Evolutionary conservation across 495 filamentous ascomycete genomes (phyloP).

Genomic region (Mycothermus thermophilus): DNA sequence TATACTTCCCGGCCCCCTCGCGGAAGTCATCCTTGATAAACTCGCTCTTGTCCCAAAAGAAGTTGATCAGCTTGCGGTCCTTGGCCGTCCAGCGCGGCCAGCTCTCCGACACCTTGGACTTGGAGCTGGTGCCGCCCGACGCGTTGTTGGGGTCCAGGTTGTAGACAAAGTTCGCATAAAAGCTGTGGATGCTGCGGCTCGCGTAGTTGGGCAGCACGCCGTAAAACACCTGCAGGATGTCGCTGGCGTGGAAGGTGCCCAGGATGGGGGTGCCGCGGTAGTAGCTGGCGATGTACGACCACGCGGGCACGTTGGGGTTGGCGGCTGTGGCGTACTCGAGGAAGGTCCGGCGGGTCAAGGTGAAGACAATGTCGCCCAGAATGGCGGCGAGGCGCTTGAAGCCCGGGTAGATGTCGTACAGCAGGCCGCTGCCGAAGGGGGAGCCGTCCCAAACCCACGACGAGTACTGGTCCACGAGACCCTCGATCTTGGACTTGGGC

Average conservation of each 20-base stretch:
- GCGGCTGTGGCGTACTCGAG: constrained; percentile 28
- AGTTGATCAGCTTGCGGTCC: constrained; percentile 42
- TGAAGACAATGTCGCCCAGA: constrained; percentile 56
- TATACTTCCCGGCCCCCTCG: constrained; percentile 31
- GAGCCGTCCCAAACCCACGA: constrained; percentile 38
- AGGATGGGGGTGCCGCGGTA: constrained; percentile 53
- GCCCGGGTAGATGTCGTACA: constrained; percentile 56
- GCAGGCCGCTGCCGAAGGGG: constrained; percentile 48
- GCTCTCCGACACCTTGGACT: constrained; percentile 21
- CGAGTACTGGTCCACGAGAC: constrained; percentile 44
- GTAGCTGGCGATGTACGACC: constrained; percentile 61
- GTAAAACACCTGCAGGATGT: constrained; percentile 53
- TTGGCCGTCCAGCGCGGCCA: constrained; percentile 50
- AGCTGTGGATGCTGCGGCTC: constrained; percentile 42
- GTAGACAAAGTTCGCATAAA: constrained; percentile 54
- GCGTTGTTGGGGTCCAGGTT: constrained; percentile 49
- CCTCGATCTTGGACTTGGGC: constrained; percentile 26
- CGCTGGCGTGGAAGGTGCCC: constrained; percentile 59
- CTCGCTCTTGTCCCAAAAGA: constrained; percentile 30
- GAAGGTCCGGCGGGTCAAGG: constrained; percentile 45
- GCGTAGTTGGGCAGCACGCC: constrained; percentile 48
- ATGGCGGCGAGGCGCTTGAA: constrained; percentile 69
- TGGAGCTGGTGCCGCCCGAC: constrained; percentile 18
- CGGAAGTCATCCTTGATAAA: constrained; percentile 50
- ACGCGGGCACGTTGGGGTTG: constrained; percentile 43